Evolutionary conservation across 148 eudicot species (phyloP), one percentile per base, ranked within the genome.

Genomic region (Rhododendron simsii): DNA sequence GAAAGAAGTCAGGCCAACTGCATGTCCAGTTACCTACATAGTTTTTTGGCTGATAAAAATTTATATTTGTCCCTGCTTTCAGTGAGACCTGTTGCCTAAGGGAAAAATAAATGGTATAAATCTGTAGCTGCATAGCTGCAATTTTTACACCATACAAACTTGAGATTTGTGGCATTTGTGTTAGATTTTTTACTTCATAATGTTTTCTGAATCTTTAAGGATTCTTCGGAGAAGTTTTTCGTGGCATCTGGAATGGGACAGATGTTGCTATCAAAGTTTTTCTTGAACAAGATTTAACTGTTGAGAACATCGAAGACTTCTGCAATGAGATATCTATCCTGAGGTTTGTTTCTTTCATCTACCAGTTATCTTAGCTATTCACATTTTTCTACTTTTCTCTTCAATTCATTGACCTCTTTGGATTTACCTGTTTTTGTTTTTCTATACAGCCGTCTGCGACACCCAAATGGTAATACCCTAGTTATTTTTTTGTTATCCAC

Each of bases 261-360:
- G 98, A 95, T 83, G 99, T 95, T 81, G 99, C 99, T 15, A 93
- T 97, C 90, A 97, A 97, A 91, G 93, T 97, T 76, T 95, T 97
- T 83, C 87, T 97, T 88, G 98, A 94, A 92, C 99, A 97, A 92
- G 98, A 97, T 88, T 90, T 97, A 86, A 97, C 98, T 83, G 91
- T 92, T 51, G 99, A 47, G 11, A 97, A 95, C 85, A 95, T 97
- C 95, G 95, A 94, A 88, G 99, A 97, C 85, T 97, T 97, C 84
- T 97, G 99, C 92, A 97, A 97, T 84, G 99, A 97, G 86, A 94
- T 97, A 85, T 89, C 99, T 55, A 95, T 97, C 89, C 94, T 96
- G 59, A 93, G 99, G 99, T 95, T 51, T 59, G 10, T 79, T 21
- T 81, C 21, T 13, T 37, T 9, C 16, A 35, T 33, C 26, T 21